Conservation (phyloP, 2,329 filamentous ascomycete species). For the Ceratocystis eucalypticola region DNA sequence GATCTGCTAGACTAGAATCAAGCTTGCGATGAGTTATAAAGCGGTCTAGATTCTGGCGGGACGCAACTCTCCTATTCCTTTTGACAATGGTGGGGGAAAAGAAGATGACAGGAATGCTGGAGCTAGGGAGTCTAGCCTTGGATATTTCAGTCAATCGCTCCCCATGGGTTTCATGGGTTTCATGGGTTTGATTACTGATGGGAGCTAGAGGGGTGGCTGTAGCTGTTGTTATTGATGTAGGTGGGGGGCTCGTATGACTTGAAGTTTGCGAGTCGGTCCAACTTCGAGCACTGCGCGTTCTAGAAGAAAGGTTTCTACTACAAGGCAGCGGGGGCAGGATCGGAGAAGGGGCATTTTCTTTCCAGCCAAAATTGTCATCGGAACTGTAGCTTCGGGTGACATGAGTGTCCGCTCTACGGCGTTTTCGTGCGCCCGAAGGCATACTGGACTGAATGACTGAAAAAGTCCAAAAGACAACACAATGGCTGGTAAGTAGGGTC, state of each 20-base stretch:
- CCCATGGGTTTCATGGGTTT: not conserved
- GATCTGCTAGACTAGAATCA: conserved; percentile 11
- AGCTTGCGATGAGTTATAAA: conserved; percentile 14
- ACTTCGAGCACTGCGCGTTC: not conserved
- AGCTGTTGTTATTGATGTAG: not conserved
- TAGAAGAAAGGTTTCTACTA: not conserved
- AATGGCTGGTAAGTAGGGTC: too few species aligned
- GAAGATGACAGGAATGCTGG: conserved; percentile 2
- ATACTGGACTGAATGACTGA: not conserved
- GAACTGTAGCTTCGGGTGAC: conserved; percentile 10
- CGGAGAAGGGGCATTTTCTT: conserved; percentile 15
- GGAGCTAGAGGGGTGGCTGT: conserved; percentile 3
- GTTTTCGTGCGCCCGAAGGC: conserved; percentile 4
- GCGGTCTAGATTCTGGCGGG: conserved; percentile 12
- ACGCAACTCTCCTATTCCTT: not conserved
- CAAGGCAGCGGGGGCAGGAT: not conserved
- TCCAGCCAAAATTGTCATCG: conserved; percentile 6
- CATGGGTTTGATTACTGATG: conserved; percentile 4
- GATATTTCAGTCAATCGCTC: not conserved
- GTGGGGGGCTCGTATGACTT: not conserved
- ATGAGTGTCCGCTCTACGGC: conserved; percentile 6
- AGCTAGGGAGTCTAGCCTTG: not conserved
- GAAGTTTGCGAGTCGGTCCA: not conserved
- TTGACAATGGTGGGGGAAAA: conserved; percentile 6
- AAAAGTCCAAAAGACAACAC: not conserved